Percentiles rank a stretch among this genome's conserved stretches.
Evolutionary conservation across 306 rosid species (phyloP).

Genomic region (Oemleria cerasiformis): DNA sequence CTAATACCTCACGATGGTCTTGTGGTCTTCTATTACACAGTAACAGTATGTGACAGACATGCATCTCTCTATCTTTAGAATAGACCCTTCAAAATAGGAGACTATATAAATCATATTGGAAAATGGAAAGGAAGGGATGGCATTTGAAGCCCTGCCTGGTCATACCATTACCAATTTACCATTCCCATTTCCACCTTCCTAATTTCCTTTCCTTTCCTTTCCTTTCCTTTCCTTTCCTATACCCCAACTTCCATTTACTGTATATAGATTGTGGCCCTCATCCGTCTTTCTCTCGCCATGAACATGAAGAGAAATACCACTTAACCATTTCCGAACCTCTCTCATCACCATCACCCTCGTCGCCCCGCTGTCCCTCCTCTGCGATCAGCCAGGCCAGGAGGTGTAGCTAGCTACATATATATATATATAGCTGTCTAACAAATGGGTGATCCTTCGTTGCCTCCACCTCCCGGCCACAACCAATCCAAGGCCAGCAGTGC

Average conservation of each 20-base stretch:
- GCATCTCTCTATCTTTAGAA: neutral
- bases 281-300: neutral
- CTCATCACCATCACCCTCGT: neutral
- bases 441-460: conserved; percentile 15
- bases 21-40: neutral
- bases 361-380: conserved; percentile 1
- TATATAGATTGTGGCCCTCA: conserved; percentile 18
- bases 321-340: no score
- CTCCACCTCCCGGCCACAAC: conserved; percentile 20
- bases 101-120: neutral
- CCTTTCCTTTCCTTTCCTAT: neutral
- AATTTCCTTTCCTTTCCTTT: neutral
- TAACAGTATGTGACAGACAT: neutral
- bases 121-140: no score
- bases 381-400: conserved; percentile 24
- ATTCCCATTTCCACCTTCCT: neutral
- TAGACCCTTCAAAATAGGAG: neutral
- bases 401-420: conserved; percentile 12
- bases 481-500: conserved; percentile 11
- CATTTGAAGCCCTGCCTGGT: no score
- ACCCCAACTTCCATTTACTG: conserved; percentile 4
- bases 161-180: no score
- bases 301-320: no score
- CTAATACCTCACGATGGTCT: no score
- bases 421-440: neutral